Conservation (phyloP, 1,284 basidiomycete genomes). For the Tilletia caries region DNA sequence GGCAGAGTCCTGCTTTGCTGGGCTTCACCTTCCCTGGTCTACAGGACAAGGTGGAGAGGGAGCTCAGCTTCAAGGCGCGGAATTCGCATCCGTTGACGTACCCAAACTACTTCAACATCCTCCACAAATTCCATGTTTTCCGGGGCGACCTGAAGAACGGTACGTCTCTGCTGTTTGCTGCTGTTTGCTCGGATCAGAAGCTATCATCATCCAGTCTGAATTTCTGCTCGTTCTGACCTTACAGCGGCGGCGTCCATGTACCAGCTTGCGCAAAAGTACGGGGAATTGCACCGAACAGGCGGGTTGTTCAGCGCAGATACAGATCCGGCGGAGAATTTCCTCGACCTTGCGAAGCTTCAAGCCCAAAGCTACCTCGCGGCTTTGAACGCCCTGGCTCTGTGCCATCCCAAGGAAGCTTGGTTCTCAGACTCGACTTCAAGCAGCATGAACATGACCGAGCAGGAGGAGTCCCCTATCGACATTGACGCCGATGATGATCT, state of each 20-base stretch:
- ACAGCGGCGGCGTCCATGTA: constrained; percentile 89
- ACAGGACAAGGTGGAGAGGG: constrained; percentile 80
- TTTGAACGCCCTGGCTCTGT: constrained; percentile 81
- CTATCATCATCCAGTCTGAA: constrained; percentile 11
- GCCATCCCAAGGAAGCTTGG: constrained; percentile 80
- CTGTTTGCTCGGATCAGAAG: constrained; percentile 23
- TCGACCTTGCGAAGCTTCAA: constrained; percentile 66
- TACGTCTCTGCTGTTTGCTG: constrained; percentile 9
- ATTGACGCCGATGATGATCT: constrained; percentile 19
- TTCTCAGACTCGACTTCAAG: constrained; percentile 57
- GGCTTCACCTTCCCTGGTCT: constrained; percentile 81
- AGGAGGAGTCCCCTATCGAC: constrained; percentile 18
- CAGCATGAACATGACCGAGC: not conserved
- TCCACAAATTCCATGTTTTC: constrained; percentile 74
- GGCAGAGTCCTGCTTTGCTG: constrained; percentile 74
- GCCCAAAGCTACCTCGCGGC: constrained; percentile 76
- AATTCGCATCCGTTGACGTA: constrained; percentile 82
- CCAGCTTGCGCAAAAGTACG: constrained; percentile 76
- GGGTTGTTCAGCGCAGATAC: not conserved
- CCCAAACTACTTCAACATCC: constrained; percentile 83
- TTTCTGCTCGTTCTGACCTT: not conserved
- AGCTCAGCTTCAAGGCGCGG: constrained; percentile 86
- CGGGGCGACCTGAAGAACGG: constrained; percentile 51
- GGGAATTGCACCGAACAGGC: constrained; percentile 49
- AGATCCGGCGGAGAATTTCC: constrained; percentile 26